Evolutionary conservation across 164 flowering plant species (phyloP).

Genomic region (Aristolochia fimbriata): DNA sequence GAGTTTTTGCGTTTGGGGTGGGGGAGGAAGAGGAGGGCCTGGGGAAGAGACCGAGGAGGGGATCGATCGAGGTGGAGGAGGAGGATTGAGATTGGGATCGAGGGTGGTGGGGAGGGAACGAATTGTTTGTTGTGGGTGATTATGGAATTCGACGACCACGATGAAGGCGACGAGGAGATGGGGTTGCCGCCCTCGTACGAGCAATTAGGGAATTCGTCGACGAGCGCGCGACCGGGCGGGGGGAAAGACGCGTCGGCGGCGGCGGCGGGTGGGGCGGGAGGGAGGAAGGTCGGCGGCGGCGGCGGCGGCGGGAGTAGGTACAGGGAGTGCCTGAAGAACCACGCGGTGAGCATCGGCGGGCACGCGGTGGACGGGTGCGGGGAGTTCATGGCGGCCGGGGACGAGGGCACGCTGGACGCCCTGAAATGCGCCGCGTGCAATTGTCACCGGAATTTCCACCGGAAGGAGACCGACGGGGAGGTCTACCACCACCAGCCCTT

Average conservation of each 20-base stretch:
- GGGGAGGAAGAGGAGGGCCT: too few relatives aligned
- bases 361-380: constrained; percentile 72
- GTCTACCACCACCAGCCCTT: constrained; percentile 7
- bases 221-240: neutral
- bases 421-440: constrained; percentile 65
- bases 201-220: neutral
- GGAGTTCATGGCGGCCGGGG: constrained; percentile 60
- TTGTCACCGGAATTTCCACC: constrained; percentile 78
- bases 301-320: constrained; percentile 14
- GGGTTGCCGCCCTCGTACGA: constrained; percentile 4
- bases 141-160: constrained; percentile 47
- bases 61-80: too few relatives aligned
- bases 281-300: neutral
- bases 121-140: too few relatives aligned
- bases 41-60: too few relatives aligned
- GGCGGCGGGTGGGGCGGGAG: neutral
- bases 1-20: too few relatives aligned
- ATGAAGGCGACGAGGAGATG: constrained; percentile 22
- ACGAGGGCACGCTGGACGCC: constrained; percentile 48
- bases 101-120: neutral
- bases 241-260: neutral
- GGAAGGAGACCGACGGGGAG: constrained; percentile 29
- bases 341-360: constrained; percentile 57
- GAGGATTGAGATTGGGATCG: neutral
- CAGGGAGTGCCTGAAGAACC: constrained; percentile 64